Percentiles rank a stretch among this genome's conserved stretches.
Conservation (phyloP, 2,329 filamentous ascomycete genomes). For the Chalaropsis ovoidea region DNA sequence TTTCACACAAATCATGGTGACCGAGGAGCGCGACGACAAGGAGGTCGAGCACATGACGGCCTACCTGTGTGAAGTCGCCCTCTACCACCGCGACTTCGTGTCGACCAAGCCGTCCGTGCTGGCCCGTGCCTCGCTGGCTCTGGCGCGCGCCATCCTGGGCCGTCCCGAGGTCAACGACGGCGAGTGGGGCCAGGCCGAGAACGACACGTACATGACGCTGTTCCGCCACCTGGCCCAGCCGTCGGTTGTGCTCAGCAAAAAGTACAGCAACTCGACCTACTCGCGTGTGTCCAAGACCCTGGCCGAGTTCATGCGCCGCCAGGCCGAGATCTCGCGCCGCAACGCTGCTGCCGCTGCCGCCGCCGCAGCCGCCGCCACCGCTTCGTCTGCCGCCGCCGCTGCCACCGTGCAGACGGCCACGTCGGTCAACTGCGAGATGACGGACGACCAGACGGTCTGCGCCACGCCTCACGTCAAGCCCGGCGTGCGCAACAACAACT, state of each 20-base stretch:
- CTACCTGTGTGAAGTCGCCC: constrained; percentile 87
- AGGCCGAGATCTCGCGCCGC: constrained; percentile 46
- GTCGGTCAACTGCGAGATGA: constrained; percentile 45
- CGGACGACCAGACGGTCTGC: constrained; percentile 49
- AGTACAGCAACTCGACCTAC: constrained; percentile 47
- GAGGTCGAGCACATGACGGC: constrained; percentile 91
- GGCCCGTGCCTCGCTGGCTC: constrained; percentile 73
- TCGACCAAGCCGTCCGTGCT: constrained; percentile 84
- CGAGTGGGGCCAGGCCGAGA: constrained; percentile 66
- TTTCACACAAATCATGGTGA: constrained; percentile 78
- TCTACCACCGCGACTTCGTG: constrained; percentile 96
- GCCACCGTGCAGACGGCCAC: constrained; percentile 62
- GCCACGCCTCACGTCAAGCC: constrained; percentile 67
- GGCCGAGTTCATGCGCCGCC: constrained; percentile 49
- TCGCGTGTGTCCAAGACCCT: constrained; percentile 47
- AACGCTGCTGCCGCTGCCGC: constrained; percentile 30
- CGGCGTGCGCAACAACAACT: constrained; percentile 44
- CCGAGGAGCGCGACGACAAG: constrained; percentile 65
- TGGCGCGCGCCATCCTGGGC: constrained; percentile 76
- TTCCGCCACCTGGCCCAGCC: constrained; percentile 51
- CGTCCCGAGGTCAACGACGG: constrained; percentile 64
- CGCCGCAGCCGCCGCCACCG: constrained; percentile 33
- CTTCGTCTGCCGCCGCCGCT: constrained; percentile 38
- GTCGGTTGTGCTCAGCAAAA: constrained; percentile 48
- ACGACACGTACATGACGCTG: constrained; percentile 51